Evolutionary conservation across 345 rosid genomes (phyloP), one percentile per base, ranked within the genome.

Genomic region (Streptanthus diversifolius): DNA sequence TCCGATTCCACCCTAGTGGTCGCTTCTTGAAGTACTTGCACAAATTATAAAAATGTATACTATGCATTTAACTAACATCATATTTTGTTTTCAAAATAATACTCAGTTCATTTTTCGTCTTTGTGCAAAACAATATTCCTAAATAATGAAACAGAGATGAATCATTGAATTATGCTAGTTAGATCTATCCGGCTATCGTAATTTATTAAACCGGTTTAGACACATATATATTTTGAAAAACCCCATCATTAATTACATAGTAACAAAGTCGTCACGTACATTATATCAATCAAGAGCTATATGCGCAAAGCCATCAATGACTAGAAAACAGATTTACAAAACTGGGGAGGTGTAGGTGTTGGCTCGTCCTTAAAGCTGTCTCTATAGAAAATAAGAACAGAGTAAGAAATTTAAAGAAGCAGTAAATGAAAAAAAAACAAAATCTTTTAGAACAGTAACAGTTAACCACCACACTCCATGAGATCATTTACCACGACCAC

Each of bases 401-500:
- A 44, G 75, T 69, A 69, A 53, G 39, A 62, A 68, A 43, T 52
- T 54, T 41, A 76, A 60, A 62, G 65, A 53, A 33, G 74, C 70
- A 68, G 58, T 68, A 68, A 68, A 75, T 75, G 74, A 61, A 13
- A 13, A 33, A 36, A 66, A 45, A 36, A 39, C 3, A 39, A 45
- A 14, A 32, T 25, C 25, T 54, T 54, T 44, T 24, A 18, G 37
- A 53, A 53, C 74, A 61, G 74, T 68, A 75, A 76, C 79, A 76
- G 66, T 76, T 63, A 76, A 76, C 75, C 71, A 70, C 80, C 58
- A 70, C 75, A 70, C 55, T 33, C 66, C 79, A 70, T 76, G 75
- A 70, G 10, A 21, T 76, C 80, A 76, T 76, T 76, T 63, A 76
- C 71, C 61, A 76, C 58, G 71, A 75, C 79, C 79, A 68, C 12